Evolutionary conservation across 2,329 filamentous ascomycete genomes (phyloP).

Genomic region (Akanthomyces dipterigenus): DNA sequence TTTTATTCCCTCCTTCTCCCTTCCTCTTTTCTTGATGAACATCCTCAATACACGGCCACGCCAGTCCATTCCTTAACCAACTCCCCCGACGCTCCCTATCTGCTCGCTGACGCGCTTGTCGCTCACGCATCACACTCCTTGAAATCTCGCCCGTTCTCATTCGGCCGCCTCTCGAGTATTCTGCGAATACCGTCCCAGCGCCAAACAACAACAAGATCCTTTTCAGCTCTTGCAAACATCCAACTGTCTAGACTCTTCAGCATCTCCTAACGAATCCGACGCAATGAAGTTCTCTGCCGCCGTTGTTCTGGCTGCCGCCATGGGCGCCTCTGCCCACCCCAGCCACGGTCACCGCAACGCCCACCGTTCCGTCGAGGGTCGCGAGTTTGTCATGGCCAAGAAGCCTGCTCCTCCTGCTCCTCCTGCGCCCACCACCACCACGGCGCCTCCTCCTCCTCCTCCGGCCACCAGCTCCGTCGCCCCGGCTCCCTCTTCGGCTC

Average conservation of each 20-base stretch:
- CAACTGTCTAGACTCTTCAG: not conserved
- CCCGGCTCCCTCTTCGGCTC: not conserved
- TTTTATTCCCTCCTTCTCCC: not conserved
- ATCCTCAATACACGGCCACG: constrained; percentile 15
- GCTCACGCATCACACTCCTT: constrained; percentile 14
- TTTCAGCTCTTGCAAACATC: not conserved
- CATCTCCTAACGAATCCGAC: constrained; percentile 1
- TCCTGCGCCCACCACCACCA: constrained; percentile 7
- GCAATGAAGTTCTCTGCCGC: constrained; percentile 37
- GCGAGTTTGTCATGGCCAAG: constrained; percentile 28
- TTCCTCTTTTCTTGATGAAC: constrained; percentile 14
- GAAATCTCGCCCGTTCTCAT: not conserved
- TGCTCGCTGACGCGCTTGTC: constrained; percentile 9
- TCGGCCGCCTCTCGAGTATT: constrained; percentile 13
- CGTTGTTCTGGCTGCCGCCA: constrained; percentile 32
- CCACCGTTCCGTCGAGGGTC: constrained; percentile 25
- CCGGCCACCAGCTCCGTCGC: constrained; percentile 8
- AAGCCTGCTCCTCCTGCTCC: constrained; percentile 25
- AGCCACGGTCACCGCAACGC: constrained; percentile 30
- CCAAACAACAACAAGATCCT: not conserved
- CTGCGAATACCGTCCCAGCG: constrained; percentile 9
- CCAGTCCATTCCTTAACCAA: constrained; percentile 13
- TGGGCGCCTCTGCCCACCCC: constrained; percentile 36
- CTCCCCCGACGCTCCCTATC: constrained; percentile 9
- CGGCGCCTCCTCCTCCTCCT: constrained; percentile 10